These are phyloP conservation scores for Mycena capillaripes DNA, from an alignment of 768 basidiomycete species.

Conservation along the genomic window DNA sequence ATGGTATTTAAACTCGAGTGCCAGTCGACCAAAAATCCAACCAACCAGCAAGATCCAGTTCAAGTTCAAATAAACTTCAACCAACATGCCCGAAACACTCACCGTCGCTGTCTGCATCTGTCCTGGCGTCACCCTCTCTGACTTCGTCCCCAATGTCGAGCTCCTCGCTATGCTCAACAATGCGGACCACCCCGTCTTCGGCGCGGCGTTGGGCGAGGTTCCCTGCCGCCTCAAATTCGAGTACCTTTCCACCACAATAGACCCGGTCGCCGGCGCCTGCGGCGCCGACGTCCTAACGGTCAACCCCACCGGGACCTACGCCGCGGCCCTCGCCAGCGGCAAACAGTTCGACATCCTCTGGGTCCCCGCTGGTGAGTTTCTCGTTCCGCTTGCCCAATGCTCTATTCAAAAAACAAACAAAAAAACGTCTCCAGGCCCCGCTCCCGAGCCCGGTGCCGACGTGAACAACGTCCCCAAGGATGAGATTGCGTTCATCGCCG, in stretches of 20 bases:
- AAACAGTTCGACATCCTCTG: constrained; percentile 33
- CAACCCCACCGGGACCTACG: constrained; percentile 34
- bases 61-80: not conserved
- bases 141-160: constrained; percentile 34
- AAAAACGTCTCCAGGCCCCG: constrained; percentile 8
- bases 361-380: constrained; percentile 28
- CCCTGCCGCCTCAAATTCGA: constrained; percentile 27
- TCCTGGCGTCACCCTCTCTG: constrained; percentile 32
- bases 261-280: constrained; percentile 17
- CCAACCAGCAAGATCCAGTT: not conserved
- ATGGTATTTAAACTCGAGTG: not conserved
- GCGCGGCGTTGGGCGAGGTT: constrained; percentile 16
- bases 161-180: constrained; percentile 29
- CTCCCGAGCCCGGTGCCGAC: constrained; percentile 3
- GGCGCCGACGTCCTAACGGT: constrained; percentile 17
- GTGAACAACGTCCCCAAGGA: constrained; percentile 13
- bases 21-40: not conserved
- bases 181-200: constrained; percentile 20
- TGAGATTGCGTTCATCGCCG: constrained; percentile 41
- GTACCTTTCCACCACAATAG: constrained; percentile 30
- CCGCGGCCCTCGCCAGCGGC: constrained; percentile 18
- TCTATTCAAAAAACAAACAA: too few species aligned
- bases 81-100: constrained; percentile 21
- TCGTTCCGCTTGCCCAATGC: too few species aligned
- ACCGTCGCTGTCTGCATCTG: constrained; percentile 33